Evolutionary conservation across 2,329 filamentous ascomycete genomes (phyloP), one percentile per base, ranked within the genome.

Genomic region (Cryphonectria radicalis): DNA sequence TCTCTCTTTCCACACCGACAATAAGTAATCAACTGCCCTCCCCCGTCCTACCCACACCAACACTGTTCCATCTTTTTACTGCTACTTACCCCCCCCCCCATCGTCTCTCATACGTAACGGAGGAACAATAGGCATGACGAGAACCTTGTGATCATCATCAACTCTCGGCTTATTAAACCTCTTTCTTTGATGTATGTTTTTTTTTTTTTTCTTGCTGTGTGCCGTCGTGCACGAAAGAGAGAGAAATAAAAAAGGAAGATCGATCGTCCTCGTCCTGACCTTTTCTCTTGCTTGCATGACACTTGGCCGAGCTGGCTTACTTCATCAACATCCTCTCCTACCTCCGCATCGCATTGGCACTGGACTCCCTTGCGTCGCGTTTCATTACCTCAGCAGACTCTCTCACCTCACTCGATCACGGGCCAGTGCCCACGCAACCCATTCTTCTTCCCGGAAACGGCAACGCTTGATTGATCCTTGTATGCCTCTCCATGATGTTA

Each of bases 271-370:
- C 17, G 66, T 17, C 40, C 25, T 62, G 60, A 17, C 50, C 22
- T 40, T 40, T 11, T 40, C 8, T 13, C 37, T 46, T 46, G 37
- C 42, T 19, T 28, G 19, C 35, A 63, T 10, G 28, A 40, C 22
- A 28, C n/a, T 32, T 63, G 62, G 32, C 35, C 37, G 62, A 63
- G 62, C 14, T 22, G 63, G 72, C 72, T 69, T 71, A 73, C 72
- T 68, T 73, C 72, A 73, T 69, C 69, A 71, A 35, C 50, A 70
- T 62, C 69, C 62, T 66, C 57, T 66, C 65, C 59, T 66, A 43
- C 40, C 66, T 53, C 32, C 57, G 25, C 42, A 14, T 60, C 19
- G 53, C 55, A 60, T 67, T 53, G 63, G 42, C 63, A 43, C 22
- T 46, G 17, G 40, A 25, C 35, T 32, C 43, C 22, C 11, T 35